Percentiles rank a stretch among this genome's conserved stretches.
phyloP scores from a whole-genome alignment of 2,329 filamentous ascomycete species.

The Peltaster fructicola region DNA sequence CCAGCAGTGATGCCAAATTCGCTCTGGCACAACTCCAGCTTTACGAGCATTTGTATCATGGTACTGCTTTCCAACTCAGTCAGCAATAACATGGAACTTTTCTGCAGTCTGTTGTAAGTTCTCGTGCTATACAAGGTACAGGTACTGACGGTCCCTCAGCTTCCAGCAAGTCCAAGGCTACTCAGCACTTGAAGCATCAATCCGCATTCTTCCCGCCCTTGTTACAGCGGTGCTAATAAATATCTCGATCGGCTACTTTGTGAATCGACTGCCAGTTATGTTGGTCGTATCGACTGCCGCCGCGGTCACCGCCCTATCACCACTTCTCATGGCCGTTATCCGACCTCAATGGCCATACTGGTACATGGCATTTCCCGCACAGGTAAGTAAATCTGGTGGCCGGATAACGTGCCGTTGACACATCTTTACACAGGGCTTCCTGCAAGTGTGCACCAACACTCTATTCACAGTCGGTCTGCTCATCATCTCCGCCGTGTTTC shows the following conservation, averaged over 20 bases:
- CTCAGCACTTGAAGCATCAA: conserved; percentile 7
- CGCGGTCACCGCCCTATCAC: conserved; percentile 15
- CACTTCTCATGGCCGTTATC: conserved; percentile 31
- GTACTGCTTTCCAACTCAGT: conserved; percentile 24
- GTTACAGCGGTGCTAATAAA: conserved; percentile 26
- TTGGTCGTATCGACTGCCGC: conserved; percentile 5
- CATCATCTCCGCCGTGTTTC: conserved; percentile 24
- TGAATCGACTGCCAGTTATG: conserved; percentile 7
- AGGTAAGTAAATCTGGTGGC: conserved; percentile 3
- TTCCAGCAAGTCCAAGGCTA: conserved; percentile 11
- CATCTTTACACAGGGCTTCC: conserved; percentile 2
- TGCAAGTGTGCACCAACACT: conserved; percentile 5
- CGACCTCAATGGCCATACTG: conserved; percentile 32
- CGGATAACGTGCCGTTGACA: neutral
- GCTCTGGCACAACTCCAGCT: conserved; percentile 39
- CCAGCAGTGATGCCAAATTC: conserved; percentile 45
- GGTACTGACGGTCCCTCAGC: conserved; percentile 4
- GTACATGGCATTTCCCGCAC: conserved; percentile 13
- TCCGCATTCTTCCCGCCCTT: conserved; percentile 31
- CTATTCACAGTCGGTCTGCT: conserved; percentile 28
- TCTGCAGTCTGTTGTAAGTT: conserved; percentile 21
- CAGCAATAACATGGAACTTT: conserved; percentile 21
- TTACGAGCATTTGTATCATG: conserved; percentile 36
- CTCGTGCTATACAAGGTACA: neutral
- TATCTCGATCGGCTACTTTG: conserved; percentile 10